A percentile compares a stretch with the other conserved stretches of the same genome.
These are phyloP conservation scores for Fraxinus angustifolia DNA, from an alignment of 305 asterid genomes.

Conservation along the genomic window DNA sequence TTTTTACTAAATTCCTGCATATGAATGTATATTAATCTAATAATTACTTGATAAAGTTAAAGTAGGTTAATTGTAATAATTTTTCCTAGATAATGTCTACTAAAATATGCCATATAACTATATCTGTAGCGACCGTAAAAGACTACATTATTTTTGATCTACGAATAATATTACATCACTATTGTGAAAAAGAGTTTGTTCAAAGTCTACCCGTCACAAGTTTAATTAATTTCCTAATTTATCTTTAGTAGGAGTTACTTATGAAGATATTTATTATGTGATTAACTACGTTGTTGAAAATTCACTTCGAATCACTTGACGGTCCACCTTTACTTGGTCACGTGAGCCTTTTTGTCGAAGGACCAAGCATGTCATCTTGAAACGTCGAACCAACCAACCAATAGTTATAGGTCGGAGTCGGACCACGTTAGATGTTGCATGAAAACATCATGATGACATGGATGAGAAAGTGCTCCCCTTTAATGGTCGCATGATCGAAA, in stretches of 20 bases:
- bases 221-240: neutral
- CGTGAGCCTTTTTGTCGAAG: too few relatives aligned
- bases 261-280: neutral
- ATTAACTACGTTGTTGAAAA: neutral
- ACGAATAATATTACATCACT: neutral
- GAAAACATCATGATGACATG: neutral
- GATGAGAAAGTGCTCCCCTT: neutral
- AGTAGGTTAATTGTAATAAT: neutral
- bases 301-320: neutral
- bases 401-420: neutral
- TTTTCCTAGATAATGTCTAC: neutral
- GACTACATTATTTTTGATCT: neutral
- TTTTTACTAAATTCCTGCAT: neutral
- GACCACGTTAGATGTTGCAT: too few relatives aligned
- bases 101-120: neutral
- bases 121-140: neutral
- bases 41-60: neutral
- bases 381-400: neutral
- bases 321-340: neutral
- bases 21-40: neutral
- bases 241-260: neutral
- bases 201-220: neutral
- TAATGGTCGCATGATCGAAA: neutral
- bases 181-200: neutral
- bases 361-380: neutral